These are phyloP conservation scores for Grammothele lineata DNA, from an alignment of 768 basidiomycete species.

Conservation along the genomic window DNA sequence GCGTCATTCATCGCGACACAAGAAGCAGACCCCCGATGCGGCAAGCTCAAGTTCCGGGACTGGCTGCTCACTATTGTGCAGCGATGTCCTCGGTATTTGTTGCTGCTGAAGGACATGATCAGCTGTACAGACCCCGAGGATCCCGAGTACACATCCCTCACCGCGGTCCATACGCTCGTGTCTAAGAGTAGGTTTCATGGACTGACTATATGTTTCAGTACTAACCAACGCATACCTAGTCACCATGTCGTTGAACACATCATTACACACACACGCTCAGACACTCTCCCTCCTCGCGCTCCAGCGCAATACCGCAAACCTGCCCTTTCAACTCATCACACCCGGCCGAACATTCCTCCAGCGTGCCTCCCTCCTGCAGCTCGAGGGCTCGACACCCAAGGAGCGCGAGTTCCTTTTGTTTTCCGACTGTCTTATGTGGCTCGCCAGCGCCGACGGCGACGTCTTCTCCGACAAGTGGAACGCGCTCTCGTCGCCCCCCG, in stretches of 20 bases:
- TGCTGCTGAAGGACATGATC: constrained; percentile 79
- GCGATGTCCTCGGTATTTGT: constrained; percentile 81
- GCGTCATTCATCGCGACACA: constrained; percentile 57
- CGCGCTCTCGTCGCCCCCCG: constrained; percentile 1
- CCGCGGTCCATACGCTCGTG: constrained; percentile 57
- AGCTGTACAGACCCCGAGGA: constrained; percentile 59
- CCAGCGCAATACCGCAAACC: constrained; percentile 69
- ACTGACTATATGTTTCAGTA: background rate
- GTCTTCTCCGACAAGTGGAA: constrained; percentile 23
- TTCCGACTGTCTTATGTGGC: constrained; percentile 78
- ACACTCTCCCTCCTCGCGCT: constrained; percentile 73
- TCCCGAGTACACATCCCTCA: constrained; percentile 61
- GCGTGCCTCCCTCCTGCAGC: constrained; percentile 57
- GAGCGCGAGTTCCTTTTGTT: constrained; percentile 77
- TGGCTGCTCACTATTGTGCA: constrained; percentile 88
- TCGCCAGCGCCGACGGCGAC: constrained; percentile 47
- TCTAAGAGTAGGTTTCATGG: constrained; percentile 58
- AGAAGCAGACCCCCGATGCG: constrained; percentile 67
- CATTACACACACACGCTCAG: constrained; percentile 73
- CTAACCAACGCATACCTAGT: constrained; percentile 41
- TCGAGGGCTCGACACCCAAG: constrained; percentile 47
- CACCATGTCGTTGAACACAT: constrained; percentile 71
- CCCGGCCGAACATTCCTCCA: constrained; percentile 81
- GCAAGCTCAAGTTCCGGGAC: constrained; percentile 72
- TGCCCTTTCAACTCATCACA: constrained; percentile 72